Base-by-base conservation (phyloP, 164 flowering plant species). In the Hamamelis virginiana region DNA sequence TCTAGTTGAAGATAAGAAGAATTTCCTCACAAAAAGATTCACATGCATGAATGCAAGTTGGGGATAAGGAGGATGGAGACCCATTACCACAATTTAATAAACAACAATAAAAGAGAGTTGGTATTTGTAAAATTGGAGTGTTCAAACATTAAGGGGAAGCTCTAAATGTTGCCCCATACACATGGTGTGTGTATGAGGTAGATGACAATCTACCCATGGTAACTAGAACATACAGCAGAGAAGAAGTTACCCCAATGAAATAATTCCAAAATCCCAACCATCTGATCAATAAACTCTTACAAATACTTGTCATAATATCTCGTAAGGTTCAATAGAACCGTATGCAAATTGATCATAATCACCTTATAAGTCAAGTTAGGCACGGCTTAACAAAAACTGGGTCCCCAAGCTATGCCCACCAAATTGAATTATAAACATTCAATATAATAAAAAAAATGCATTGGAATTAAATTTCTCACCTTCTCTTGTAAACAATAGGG, bases 11-110 rank as follows among this genome's bases (percentile, higher is more conserved):
- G 81, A 67, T 69, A 62, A 14, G 67, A 71, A 62, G 74, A 76
- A 83, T 78, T 72, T 75, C 8, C 26, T 21, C 41, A 55, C 41
- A 55, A 38, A 25, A 71, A 77, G 80, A 81, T 85, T 77, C 75
- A 73, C 66, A 70, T 65, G 78, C 77, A 83, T 68, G 75, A 77
- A 73, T 70, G 73, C 73, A 77, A 68, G 65, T n/a, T 66, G 62
- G 70, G 61, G 79, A 77, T 72, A 67, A 77, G 68, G 53, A 15
- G 10, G 70, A 72, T 62, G 55, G 69, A 56, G 69, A 55, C 67
- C 64, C 68, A 26, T 55, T 57, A 38, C 50, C 55, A 14, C 27
- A 18, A 1, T 1, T 22, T 45, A 25, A 27, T 8, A 44, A 46
- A 44, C n/a, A 13, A n/a, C 41, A 33, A 33, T 33, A 2, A 33